phyloP scores from a whole-genome alignment of 1,284 basidiomycete genomes.

The Coniferiporia sulphurascens region DNA sequence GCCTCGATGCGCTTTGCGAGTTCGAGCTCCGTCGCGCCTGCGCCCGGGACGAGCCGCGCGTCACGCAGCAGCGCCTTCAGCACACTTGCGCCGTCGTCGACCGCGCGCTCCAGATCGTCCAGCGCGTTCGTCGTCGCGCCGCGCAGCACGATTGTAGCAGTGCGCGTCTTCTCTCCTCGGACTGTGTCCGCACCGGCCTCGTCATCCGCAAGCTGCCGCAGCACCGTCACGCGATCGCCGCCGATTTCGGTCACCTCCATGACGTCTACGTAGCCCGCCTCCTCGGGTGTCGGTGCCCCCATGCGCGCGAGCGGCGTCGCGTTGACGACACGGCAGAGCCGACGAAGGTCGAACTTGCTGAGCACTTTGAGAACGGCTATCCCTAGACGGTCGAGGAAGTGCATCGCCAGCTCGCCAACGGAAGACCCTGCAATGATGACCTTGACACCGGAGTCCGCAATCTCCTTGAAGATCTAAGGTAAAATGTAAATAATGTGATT shows the following conservation, averaged over 20 bases:
- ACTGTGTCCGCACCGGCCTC: slow-evolving; percentile 54
- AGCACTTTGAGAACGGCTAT: slow-evolving; percentile 97
- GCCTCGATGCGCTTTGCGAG: slow-evolving; percentile 79
- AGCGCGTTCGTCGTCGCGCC: slow-evolving; percentile 94
- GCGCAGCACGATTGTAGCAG: slow-evolving; percentile 92
- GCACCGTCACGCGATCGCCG: slow-evolving; percentile 95
- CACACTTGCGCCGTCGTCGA: slow-evolving; percentile 97
- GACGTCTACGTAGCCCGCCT: slow-evolving; percentile 91
- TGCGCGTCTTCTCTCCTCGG: slow-evolving; percentile 67
- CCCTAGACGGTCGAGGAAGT: slow-evolving; percentile 92
- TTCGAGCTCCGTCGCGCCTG: slow-evolving; percentile 92
- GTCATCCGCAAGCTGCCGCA: slow-evolving; percentile 74
- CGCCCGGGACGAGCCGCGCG: slow-evolving; percentile 86
- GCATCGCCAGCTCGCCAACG: slow-evolving; percentile 93
- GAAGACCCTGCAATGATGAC: slow-evolving; percentile 91
- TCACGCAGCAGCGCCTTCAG: slow-evolving; percentile 94
- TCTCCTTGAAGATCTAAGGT: slow-evolving; percentile 90
- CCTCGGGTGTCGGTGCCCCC: slow-evolving; percentile 94
- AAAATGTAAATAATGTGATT: neutral
- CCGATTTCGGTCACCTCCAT: slow-evolving; percentile 97
- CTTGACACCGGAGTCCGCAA: slow-evolving; percentile 92
- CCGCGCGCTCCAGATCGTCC: slow-evolving; percentile 93
- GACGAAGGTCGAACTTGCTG: slow-evolving; percentile 96
- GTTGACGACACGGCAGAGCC: slow-evolving; percentile 91
- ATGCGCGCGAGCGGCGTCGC: slow-evolving; percentile 95